Evolutionary conservation across 2,329 filamentous ascomycete genomes (phyloP), one percentile per base, ranked within the genome.

Genomic region (Cephalotrichum gorgonifer): DNA sequence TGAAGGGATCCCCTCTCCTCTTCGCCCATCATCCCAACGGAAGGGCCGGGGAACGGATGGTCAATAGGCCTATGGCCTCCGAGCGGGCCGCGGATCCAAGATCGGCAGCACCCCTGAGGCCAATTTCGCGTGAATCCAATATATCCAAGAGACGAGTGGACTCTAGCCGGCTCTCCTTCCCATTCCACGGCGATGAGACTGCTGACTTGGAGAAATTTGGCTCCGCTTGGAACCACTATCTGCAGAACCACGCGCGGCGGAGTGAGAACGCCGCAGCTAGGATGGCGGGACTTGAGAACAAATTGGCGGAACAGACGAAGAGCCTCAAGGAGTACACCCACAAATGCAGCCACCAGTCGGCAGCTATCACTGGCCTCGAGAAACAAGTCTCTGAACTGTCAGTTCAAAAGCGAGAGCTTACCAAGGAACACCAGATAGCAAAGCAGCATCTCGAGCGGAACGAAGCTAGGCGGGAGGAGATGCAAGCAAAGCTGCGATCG

Each of bases 401-500:
- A 43, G 54, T 60, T 54, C 44, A 64, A 45, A 50, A 55, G 4
- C 30, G 60, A 4, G 45, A 54, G 7, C 51, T 60, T 7, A 43
- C 56, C 6, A 50, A 53, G 12, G 52, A 63, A 17, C 60, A 64
- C 1, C 35, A 55, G 12, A 52, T 52, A 20, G 50, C 68, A 17
- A 52, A 53, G 2, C 43, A 51, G 5, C 56, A 68, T 26, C 51
- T 69, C 1, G 51, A 56, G 4, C 51, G 56, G 1, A 57, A 64
- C 2, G 58, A 58, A 4, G 52, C 56, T 2, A 55, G 60, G 8
- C 35, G 66, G 2, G 49, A 51, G 6, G 58, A 55, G 20, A 51
- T 70, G 1, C 56, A 66, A 44, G 63, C 65, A 9, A 73, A 64
- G 49, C 56, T 64, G 41, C 58, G 57, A 6, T 54, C 54, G 1